These are phyloP conservation scores for Ophryocystis elektroscirrha DNA, from an alignment of 169 alveolate species.

Conservation along the genomic window DNA sequence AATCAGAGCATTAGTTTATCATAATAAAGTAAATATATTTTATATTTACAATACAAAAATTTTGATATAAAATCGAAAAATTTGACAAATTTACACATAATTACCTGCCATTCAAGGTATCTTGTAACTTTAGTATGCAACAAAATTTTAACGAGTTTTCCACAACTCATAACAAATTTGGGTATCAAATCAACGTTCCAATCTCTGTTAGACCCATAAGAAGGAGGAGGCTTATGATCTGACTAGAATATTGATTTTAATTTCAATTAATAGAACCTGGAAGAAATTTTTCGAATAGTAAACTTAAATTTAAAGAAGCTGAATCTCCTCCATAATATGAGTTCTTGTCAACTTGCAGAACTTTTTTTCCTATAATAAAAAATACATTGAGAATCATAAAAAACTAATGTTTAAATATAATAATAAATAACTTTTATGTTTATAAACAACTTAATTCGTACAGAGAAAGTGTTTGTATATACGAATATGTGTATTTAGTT, in stretches of 20 bases:
- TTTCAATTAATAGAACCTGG: slow-evolving; percentile 37
- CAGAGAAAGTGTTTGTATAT: no score
- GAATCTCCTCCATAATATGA: slow-evolving; percentile 91
- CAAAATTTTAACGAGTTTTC: slow-evolving; percentile 78
- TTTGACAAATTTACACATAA: background rate
- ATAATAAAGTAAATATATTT: no score
- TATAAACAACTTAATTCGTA: slow-evolving; percentile 1
- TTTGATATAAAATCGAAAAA: background rate
- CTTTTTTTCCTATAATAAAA: slow-evolving; percentile 61
- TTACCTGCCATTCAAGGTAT: slow-evolving; percentile 21
- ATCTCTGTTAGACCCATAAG: slow-evolving; percentile 81
- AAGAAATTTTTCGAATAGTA: slow-evolving; percentile 67
- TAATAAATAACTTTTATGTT: no score
- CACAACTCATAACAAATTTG: slow-evolving; percentile 87
- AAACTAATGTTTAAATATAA: background rate
- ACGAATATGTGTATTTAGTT: no score
- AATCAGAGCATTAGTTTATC: no score
- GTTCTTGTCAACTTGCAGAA: slow-evolving; percentile 82
- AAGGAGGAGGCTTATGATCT: background rate
- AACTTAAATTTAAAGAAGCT: slow-evolving; percentile 84
- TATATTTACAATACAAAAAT: background rate
- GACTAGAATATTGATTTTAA: background rate
- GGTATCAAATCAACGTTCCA: slow-evolving; percentile 97
- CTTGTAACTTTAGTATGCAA: slow-evolving; percentile 75
- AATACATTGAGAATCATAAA: background rate